phyloP scores from a whole-genome alignment of 495 filamentous ascomycete species.

The Cairneyella variabilis region DNA sequence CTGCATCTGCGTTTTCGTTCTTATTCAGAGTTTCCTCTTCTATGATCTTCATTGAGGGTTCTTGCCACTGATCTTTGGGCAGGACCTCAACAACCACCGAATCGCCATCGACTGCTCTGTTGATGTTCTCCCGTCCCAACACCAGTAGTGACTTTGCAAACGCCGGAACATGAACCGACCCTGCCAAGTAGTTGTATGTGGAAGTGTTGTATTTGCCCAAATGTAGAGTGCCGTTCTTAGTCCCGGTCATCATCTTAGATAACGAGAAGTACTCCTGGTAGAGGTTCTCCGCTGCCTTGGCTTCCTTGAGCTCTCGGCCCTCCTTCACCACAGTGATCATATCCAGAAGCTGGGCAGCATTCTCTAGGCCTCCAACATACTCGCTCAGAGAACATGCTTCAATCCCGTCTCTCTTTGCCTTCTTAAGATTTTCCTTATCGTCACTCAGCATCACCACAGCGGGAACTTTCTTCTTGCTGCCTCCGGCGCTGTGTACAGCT shows the following conservation, averaged over 20 bases:
- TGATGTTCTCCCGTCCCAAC: constrained; percentile 94
- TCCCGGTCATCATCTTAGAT: constrained; percentile 93
- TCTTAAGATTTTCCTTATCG: constrained; percentile 80
- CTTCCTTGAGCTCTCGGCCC: constrained; percentile 56
- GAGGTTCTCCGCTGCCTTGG: constrained; percentile 61
- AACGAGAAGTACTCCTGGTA: constrained; percentile 80
- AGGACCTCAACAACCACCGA: constrained; percentile 87
- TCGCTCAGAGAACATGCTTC: constrained; percentile 61
- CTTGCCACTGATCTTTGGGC: constrained; percentile 94
- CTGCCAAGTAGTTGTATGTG: constrained; percentile 95
- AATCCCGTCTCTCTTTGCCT: constrained; percentile 74
- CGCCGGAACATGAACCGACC: constrained; percentile 79
- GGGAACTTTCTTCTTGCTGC: constrained; percentile 58
- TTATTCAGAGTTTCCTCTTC: constrained; percentile 91
- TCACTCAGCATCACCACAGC: constrained; percentile 91
- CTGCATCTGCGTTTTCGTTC: constrained; percentile 85
- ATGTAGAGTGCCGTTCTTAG: constrained; percentile 81
- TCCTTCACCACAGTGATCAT: constrained; percentile 84
- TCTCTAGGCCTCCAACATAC: constrained; percentile 80
- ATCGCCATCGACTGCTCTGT: constrained; percentile 87
- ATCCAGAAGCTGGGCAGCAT: constrained; percentile 81
- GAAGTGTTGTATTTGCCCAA: constrained; percentile 95
- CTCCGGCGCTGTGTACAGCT: constrained; percentile 45
- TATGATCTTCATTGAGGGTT: constrained; percentile 88
- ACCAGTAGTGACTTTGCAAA: constrained; percentile 88